Base-by-base conservation (phyloP, 192 early-diverging fungal species). In the Funneliformis mosseae region DNA sequence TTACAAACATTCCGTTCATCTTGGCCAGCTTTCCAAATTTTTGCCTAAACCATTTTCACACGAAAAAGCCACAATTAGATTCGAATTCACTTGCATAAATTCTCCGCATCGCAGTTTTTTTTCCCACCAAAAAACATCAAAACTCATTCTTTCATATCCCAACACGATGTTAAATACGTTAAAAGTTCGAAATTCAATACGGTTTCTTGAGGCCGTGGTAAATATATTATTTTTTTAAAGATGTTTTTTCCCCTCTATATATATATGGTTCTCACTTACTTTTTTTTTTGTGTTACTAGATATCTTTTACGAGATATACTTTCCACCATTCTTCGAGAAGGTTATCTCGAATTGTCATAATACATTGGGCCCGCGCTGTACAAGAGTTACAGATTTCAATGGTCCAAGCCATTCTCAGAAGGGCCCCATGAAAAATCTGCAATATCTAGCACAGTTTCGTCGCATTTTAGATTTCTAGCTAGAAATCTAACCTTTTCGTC, bases 391-490 rank as follows among this genome's bases (percentile, higher is more conserved):
- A 55, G 50, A 55, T 55, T 55, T 55, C 50, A 55, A 21, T 16
- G 50, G 50, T 16, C 50, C 50, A 55, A 21, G 50, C 18, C 18
- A 55, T 55, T 55, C 50, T 6, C 5, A 55, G 50, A 55, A 55
- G 50, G 50, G 50, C 50, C 50, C 50, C 50, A 55, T 55, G 50
- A 55, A 55, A 55, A 7, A 21, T 55, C 50, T 55, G 50, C 50
- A 55, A 55, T 55, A 55, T 55, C 50, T 55, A 55, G 50, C 50
- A 55, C 50, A 55, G 50, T 55, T 55, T 55, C 50, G 50, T 55
- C 50, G 50, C 50, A 55, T 55, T 55, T 3, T 55, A 55, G 50
- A 1, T 55, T 55, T 55, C 50, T n/a, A 18, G 16, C 16, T 55
- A 55, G 18, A 16, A 55, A n/a, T 55, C 50, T 55, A 55, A 55